A percentile compares a stretch with the other conserved stretches of the same genome.
Conservation (phyloP, 1,284 basidiomycete species). For the Ceratobasidium sp. region DNA sequence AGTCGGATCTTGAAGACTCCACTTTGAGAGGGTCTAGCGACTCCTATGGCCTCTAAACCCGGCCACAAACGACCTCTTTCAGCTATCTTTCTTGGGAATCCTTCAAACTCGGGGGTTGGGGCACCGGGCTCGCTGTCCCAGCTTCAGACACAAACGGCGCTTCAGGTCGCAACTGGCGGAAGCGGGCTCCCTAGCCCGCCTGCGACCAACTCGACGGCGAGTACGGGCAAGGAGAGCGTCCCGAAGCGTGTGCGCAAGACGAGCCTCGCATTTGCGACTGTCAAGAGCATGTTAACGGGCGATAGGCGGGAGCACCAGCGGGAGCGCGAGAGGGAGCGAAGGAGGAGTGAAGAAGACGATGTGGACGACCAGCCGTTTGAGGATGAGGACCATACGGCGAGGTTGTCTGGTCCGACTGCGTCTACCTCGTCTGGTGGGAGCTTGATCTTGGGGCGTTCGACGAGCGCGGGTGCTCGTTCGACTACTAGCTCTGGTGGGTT, state of each 20-base stretch:
- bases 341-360: slow-evolving; percentile 24
- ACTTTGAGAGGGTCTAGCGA: slow-evolving; percentile 1
- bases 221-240: slow-evolving; percentile 35
- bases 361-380: slow-evolving; percentile 45
- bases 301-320: slow-evolving; percentile 22
- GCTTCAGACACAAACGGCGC: slow-evolving; percentile 30
- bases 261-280: slow-evolving; percentile 42
- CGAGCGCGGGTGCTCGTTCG: slow-evolving; percentile 33
- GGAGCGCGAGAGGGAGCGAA: slow-evolving; percentile 7
- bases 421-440: slow-evolving; percentile 40
- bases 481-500: slow-evolving; percentile 43
- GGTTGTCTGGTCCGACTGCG: slow-evolving; percentile 35
- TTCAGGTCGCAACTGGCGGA: slow-evolving; percentile 23
- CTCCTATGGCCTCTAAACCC: slow-evolving; percentile 17
- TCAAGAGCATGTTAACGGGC: slow-evolving; percentile 42
- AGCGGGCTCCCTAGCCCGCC: slow-evolving; percentile 47
- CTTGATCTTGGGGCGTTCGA: slow-evolving; percentile 30
- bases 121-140: slow-evolving; percentile 28
- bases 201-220: slow-evolving; percentile 48
- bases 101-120: not conserved
- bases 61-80: slow-evolving; percentile 47
- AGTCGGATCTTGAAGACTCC: not conserved
- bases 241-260: slow-evolving; percentile 44
- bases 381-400: slow-evolving; percentile 50
- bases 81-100: slow-evolving; percentile 49